Percentiles rank a stretch among this genome's conserved stretches.
phyloP scores from a whole-genome alignment of 1,139 yeast species.

The Pichia sp. region DNA sequence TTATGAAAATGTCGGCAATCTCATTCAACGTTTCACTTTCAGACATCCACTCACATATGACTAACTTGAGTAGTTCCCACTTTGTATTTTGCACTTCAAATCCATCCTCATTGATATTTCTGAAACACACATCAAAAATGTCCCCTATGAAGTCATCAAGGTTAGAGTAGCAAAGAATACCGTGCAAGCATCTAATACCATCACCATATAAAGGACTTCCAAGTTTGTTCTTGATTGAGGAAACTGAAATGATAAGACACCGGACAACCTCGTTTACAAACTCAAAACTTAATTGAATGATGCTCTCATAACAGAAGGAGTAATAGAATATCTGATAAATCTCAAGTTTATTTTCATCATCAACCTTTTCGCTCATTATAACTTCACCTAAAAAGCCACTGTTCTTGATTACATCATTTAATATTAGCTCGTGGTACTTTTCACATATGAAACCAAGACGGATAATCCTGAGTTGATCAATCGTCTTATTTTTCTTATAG shows the following conservation, averaged over 20 bases:
- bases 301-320: slow-evolving; percentile 7
- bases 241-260: background rate
- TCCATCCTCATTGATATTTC: slow-evolving; percentile 1
- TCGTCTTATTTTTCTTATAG: slow-evolving; percentile 1
- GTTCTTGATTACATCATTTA: slow-evolving; percentile 2
- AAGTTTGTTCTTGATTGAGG: background rate
- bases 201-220: background rate
- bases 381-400: slow-evolving; percentile 2
- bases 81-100: slow-evolving; percentile 4
- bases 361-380: background rate
- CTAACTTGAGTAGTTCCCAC: slow-evolving; percentile 9
- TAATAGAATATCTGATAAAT: slow-evolving; percentile 5
- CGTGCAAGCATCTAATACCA: slow-evolving; percentile 6
- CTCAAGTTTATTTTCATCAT: slow-evolving; percentile 3
- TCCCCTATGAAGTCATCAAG: slow-evolving; percentile 6
- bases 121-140: slow-evolving; percentile 3
- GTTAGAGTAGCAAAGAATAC: slow-evolving; percentile 1
- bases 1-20: background rate
- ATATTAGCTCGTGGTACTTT: slow-evolving; percentile 4
- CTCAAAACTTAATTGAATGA: slow-evolving; percentile 1
- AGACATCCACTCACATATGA: slow-evolving; percentile 8
- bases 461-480: background rate
- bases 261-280: slow-evolving; percentile 3
- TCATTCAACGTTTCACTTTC: slow-evolving; percentile 1
- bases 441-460: slow-evolving; percentile 2